Evolutionary conservation across 169 alveolate species (phyloP).

Genomic region (Amoebophrya sp.): DNA sequence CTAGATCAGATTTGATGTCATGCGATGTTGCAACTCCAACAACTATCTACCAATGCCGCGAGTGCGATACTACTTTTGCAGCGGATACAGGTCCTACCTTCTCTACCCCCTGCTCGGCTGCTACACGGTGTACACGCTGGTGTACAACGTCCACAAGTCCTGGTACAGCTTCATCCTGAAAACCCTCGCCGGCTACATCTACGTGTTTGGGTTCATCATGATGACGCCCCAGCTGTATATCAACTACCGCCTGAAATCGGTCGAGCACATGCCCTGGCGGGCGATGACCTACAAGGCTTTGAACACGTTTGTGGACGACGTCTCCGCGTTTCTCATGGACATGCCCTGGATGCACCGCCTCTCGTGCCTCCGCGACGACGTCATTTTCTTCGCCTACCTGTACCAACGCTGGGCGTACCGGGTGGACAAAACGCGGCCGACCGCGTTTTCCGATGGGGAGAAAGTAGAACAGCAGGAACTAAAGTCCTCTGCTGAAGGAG

Average conservation of each 20-base stretch:
- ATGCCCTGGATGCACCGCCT: slow-evolving; percentile 71
- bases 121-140: background rate
- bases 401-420: slow-evolving; percentile 80
- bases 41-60: too few species aligned
- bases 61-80: too few species aligned
- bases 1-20: background rate
- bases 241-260: slow-evolving; percentile 94
- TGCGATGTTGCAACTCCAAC: background rate
- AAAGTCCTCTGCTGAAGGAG: background rate
- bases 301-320: slow-evolving; percentile 42
- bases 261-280: slow-evolving; percentile 92
- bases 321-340: slow-evolving; percentile 36
- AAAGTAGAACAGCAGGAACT: background rate
- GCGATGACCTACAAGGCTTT: slow-evolving; percentile 41
- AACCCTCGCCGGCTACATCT: slow-evolving; percentile 53
- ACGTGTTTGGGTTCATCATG: slow-evolving; percentile 55
- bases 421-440: slow-evolving; percentile 45
- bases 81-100: too few species aligned
- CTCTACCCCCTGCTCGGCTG: background rate
- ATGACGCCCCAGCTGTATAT: slow-evolving; percentile 87
- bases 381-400: slow-evolving; percentile 79
- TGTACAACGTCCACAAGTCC: slow-evolving; percentile 76
- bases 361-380: slow-evolving; percentile 85
- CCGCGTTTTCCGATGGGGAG: slow-evolving; percentile 14
- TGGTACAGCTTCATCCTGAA: slow-evolving; percentile 88